Percentiles rank a stretch among this genome's conserved stretches.
Conservation (phyloP, 164 flowering plant genomes). For the Dillenia suffruticosa region DNA sequence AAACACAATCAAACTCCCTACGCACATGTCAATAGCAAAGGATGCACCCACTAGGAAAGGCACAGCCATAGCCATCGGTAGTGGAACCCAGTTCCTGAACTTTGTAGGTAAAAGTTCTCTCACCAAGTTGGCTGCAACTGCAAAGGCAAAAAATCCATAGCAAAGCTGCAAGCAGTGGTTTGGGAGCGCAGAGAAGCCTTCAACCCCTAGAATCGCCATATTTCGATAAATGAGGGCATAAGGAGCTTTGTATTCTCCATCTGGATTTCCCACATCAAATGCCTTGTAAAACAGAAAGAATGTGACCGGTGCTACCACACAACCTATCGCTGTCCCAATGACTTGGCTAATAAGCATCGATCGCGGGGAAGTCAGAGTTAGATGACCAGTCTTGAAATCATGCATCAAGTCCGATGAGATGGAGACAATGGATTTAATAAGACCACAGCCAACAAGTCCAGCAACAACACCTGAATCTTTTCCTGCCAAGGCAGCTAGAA, state of each 20-base stretch:
- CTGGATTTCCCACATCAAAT: slow-evolving; percentile 78
- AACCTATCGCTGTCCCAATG: slow-evolving; percentile 86
- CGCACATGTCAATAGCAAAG: slow-evolving; percentile 90
- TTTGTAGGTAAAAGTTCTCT: slow-evolving; percentile 48
- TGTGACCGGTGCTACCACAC: slow-evolving; percentile 80
- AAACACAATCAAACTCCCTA: slow-evolving; percentile 79
- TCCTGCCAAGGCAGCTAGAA: slow-evolving; percentile 64
- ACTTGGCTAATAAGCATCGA: slow-evolving; percentile 83
- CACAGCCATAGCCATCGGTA: slow-evolving; percentile 98
- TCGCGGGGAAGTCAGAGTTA: slow-evolving; percentile 82
- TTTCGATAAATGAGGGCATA: slow-evolving; percentile 81
- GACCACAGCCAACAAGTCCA: slow-evolving; percentile 83
- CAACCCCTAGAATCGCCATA: slow-evolving; percentile 87
- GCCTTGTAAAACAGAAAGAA: slow-evolving; percentile 92
- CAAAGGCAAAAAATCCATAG: slow-evolving; percentile 71
- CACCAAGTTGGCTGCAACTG: slow-evolving; percentile 50
- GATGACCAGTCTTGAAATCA: slow-evolving; percentile 85
- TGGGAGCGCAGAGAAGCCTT: slow-evolving; percentile 91
- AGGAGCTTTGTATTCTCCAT: slow-evolving; percentile 86
- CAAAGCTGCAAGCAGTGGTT: slow-evolving; percentile 80
- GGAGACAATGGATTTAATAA: slow-evolving; percentile 75
- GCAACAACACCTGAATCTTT: slow-evolving; percentile 71
- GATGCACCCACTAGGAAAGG: slow-evolving; percentile 87
- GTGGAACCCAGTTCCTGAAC: slow-evolving; percentile 62
- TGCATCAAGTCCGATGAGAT: slow-evolving; percentile 88